Conservation (phyloP, 2,329 filamentous ascomycete species). For the Aureobasidium mangrovei region DNA sequence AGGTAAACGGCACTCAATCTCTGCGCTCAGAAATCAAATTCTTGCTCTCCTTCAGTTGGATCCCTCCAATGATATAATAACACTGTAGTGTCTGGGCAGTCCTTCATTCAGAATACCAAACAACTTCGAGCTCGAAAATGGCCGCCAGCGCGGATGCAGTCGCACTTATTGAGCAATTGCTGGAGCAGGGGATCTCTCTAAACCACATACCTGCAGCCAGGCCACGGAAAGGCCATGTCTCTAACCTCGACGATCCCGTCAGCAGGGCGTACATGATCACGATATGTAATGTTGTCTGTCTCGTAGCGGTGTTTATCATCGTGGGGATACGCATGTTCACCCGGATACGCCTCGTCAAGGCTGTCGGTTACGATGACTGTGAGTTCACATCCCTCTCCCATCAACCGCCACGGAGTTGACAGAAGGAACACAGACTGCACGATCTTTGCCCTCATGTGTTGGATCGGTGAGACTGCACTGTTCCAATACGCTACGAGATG, state of each 20-base stretch:
- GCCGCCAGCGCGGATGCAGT: background rate
- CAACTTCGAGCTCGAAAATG: background rate
- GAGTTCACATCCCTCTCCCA: background rate
- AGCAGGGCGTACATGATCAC: background rate
- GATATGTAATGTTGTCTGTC: conserved; percentile 7
- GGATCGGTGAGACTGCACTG: background rate
- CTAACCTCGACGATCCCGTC: background rate
- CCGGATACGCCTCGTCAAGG: background rate
- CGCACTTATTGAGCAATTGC: background rate
- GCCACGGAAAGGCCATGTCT: background rate
- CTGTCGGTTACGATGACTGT: conserved; percentile 12
- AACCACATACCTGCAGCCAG: background rate
- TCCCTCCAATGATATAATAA: no score
- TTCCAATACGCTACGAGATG: background rate
- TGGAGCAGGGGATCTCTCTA: background rate
- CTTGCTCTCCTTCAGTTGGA: no score
- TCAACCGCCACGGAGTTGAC: background rate
- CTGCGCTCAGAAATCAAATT: no score
- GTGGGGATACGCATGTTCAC: conserved; percentile 7
- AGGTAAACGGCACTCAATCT: no score
- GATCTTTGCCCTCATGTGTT: background rate
- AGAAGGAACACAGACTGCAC: background rate
- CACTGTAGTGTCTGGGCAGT: no score
- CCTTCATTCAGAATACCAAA: no score
- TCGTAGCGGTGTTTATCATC: background rate